Conservation (phyloP, 192 early-diverging fungal species). For the Backusella psychrophila region DNA sequence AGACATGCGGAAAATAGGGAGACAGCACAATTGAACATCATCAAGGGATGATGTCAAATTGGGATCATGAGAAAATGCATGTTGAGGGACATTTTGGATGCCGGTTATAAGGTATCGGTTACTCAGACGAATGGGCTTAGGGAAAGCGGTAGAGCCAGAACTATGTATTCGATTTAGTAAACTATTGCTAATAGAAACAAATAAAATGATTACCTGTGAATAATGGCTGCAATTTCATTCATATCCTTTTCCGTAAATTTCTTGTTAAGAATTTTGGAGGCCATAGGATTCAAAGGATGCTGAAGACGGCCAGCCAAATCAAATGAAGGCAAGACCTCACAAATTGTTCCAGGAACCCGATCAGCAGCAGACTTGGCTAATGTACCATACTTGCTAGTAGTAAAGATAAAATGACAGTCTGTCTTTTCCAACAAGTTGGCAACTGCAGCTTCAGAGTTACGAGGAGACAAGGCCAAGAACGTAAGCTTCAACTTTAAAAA, state of each 20-base stretch:
- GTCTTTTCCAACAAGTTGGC: background rate
- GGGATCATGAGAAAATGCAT: background rate
- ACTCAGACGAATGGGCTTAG: background rate
- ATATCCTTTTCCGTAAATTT: background rate
- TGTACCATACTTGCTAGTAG: background rate
- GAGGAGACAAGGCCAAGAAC: background rate
- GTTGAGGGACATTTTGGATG: background rate
- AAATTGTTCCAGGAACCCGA: background rate
- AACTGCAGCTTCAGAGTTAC: background rate
- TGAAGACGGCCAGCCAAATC: background rate
- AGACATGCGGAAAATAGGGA: background rate
- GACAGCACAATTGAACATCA: background rate
- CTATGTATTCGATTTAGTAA: background rate
- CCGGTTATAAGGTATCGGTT: background rate
- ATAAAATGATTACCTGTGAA: background rate
- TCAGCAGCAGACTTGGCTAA: background rate
- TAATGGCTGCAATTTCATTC: background rate
- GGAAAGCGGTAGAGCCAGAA: slow-evolving; percentile 2
- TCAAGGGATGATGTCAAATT: background rate
- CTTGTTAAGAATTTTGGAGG: background rate
- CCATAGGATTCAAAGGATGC: background rate
- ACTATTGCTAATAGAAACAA: background rate
- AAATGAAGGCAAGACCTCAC: background rate
- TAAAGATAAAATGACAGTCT: background rate
- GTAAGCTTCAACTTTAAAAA: background rate